Evolutionary conservation across 345 rosid species (phyloP).

Genomic region (Syzygium jambos): DNA sequence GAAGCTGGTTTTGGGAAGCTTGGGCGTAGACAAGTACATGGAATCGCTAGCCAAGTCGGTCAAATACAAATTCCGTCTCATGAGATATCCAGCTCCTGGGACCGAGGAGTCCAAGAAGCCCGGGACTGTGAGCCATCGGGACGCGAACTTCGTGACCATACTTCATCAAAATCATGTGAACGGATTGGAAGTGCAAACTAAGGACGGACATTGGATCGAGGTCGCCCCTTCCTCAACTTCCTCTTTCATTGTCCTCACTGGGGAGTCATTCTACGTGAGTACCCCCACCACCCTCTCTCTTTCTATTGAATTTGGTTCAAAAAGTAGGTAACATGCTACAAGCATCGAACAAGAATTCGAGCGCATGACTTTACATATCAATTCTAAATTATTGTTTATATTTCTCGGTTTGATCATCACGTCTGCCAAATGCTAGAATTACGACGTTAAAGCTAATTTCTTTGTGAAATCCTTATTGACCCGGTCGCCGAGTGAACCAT

Average conservation of each 20-base stretch:
- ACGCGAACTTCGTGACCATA: constrained; percentile 1
- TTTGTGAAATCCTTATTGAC: neutral
- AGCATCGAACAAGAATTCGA: neutral
- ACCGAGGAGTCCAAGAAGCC: neutral
- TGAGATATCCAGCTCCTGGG: neutral
- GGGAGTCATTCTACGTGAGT: constrained; percentile 4
- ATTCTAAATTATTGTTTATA: neutral
- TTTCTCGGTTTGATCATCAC: neutral
- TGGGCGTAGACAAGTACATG: neutral
- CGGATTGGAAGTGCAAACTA: neutral
- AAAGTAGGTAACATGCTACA: neutral
- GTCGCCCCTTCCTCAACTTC: neutral
- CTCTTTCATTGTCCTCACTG: constrained; percentile 1
- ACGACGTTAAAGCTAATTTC: neutral
- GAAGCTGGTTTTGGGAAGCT: neutral
- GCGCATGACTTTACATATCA: neutral
- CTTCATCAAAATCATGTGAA: constrained; percentile 5
- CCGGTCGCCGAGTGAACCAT: neutral
- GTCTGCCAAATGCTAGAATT: neutral
- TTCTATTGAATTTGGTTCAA: neutral
- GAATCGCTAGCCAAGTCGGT: neutral
- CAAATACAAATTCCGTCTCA: neutral
- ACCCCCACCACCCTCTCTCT: neutral
- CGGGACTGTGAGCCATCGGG: neutral
- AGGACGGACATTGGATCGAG: neutral